A percentile compares a stretch with the other conserved stretches of the same genome.
phyloP scores from a whole-genome alignment of 345 rosid species.

The Salix udensis region DNA sequence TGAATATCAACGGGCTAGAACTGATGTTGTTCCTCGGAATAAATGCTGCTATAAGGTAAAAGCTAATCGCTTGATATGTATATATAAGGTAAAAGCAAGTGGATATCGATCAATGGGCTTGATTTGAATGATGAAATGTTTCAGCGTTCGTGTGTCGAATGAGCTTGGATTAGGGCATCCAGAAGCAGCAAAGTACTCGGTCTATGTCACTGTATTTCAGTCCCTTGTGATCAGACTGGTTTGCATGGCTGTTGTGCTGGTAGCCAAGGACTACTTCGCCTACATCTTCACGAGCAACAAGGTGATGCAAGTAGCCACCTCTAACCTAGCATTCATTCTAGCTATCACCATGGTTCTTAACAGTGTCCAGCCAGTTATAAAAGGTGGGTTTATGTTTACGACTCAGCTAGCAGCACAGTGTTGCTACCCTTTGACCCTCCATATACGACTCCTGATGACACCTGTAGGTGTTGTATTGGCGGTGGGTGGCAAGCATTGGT shows the following conservation, averaged over 20 bases:
- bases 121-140: too few relatives aligned
- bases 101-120: too few relatives aligned
- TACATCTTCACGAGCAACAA: constrained; percentile 58
- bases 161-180: constrained; percentile 74
- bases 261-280: constrained; percentile 53
- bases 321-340: constrained; percentile 63
- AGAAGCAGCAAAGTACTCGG: constrained; percentile 68
- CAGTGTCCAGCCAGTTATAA: constrained; percentile 78
- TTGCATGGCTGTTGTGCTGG: constrained; percentile 48
- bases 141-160: constrained; percentile 74
- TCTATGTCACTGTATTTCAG: constrained; percentile 45
- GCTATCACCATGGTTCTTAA: constrained; percentile 78
- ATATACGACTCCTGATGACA: neutral
- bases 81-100: too few relatives aligned
- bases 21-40: constrained; percentile 78
- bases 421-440: too few relatives aligned
- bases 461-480: constrained; percentile 68
- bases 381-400: constrained; percentile 36
- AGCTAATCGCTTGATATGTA: neutral
- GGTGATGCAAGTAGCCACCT: constrained; percentile 42
- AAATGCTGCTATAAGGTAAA: constrained; percentile 70
- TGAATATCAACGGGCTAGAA: constrained; percentile 72
- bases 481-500: constrained; percentile 88
- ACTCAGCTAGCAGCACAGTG: too few relatives aligned
- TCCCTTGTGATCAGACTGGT: constrained; percentile 60